Conservation (phyloP, 352 stramenopile species). For the Phytophthora idaei region DNA sequence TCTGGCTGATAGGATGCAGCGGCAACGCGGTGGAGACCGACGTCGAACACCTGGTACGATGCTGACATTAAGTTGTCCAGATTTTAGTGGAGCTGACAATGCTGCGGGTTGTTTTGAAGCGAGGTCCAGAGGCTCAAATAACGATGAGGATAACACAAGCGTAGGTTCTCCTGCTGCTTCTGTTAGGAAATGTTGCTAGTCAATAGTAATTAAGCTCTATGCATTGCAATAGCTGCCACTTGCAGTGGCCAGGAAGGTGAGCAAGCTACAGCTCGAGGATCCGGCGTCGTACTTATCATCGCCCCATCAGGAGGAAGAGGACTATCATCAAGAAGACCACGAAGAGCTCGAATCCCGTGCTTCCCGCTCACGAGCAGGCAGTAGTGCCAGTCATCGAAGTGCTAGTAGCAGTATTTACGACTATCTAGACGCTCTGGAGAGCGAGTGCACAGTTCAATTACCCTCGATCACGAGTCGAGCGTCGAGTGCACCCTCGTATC, state of each 20-base stretch:
- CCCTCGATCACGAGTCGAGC: constrained; percentile 39
- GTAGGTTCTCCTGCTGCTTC: constrained; percentile 7
- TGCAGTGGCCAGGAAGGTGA: constrained; percentile 23
- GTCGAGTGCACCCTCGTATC: constrained; percentile 12
- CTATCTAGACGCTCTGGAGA: constrained; percentile 79
- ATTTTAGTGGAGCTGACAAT: constrained; percentile 4
- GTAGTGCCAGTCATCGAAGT: constrained; percentile 17
- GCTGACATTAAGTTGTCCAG: neutral
- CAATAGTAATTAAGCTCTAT: constrained; percentile 10
- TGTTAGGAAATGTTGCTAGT: constrained; percentile 1
- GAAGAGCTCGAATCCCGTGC: constrained; percentile 36
- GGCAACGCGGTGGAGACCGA: constrained; percentile 14
- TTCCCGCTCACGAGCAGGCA: constrained; percentile 30
- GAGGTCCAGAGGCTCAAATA: constrained; percentile 19
- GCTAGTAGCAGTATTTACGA: constrained; percentile 70
- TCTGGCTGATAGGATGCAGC: constrained; percentile 27
- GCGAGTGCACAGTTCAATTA: constrained; percentile 58
- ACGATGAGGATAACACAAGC: constrained; percentile 19
- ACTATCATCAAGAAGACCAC: constrained; percentile 20
- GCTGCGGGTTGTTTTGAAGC: constrained; percentile 12
- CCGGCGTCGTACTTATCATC: constrained; percentile 41
- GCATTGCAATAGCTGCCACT: constrained; percentile 17
- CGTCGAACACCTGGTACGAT: constrained; percentile 10
- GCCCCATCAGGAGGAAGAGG: constrained; percentile 41
- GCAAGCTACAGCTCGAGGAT: constrained; percentile 54